Evolutionary conservation across 2,329 filamentous ascomycete genomes (phyloP), one percentile per base, ranked within the genome.

Genomic region (Colletotrichum agaves): DNA sequence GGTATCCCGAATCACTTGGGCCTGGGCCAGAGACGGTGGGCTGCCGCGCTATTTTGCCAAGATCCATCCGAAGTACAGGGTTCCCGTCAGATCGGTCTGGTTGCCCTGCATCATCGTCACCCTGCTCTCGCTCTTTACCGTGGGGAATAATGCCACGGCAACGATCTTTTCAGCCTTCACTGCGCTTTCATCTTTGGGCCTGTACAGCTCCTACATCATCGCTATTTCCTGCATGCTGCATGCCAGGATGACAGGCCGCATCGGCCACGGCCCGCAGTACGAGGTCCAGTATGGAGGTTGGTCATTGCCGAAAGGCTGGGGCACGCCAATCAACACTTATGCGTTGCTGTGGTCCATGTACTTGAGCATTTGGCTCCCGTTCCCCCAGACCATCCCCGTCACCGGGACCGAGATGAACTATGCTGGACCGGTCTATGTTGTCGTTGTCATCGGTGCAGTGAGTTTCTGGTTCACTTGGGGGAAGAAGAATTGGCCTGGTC

Each of bases 141-240:
- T 67, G 3, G 64, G 64, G 8, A 67, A 67, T 15, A 67, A 58
- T 31, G 64, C 64, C 19, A 67, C 64, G 52, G 64, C 64, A 13
- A 64, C 64, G 27, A 62, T 67, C n/a, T 69, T 69, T 12, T 69
- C 62, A 21, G 62, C 67, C 2, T 69, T 69, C 13, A 67, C 63
- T 12, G 57, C 63, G 4, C 63, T 69, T 3, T 67, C 67, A 0
- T 67, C 67, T 7, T 57, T 69, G 35, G 62, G 67, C 1, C 27
- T 69, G 50, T 69, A 67, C 50, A 52, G 62, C n/a, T 69, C 67
- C 15, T 67, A 69, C 67, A 63, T 67, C 11, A 67, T 67, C 2
- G 64, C 64, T 13, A 67, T 67, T 27, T 67, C 64, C 4, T 67
- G 64, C 17, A 67, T 67, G 64, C 64, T 67, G 41, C 64, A 67